Percentiles rank a stretch among this genome's conserved stretches.
These are phyloP conservation scores for Emergomyces africanus DNA, from an alignment of 2,329 filamentous ascomycete genomes.

Conservation along the genomic window DNA sequence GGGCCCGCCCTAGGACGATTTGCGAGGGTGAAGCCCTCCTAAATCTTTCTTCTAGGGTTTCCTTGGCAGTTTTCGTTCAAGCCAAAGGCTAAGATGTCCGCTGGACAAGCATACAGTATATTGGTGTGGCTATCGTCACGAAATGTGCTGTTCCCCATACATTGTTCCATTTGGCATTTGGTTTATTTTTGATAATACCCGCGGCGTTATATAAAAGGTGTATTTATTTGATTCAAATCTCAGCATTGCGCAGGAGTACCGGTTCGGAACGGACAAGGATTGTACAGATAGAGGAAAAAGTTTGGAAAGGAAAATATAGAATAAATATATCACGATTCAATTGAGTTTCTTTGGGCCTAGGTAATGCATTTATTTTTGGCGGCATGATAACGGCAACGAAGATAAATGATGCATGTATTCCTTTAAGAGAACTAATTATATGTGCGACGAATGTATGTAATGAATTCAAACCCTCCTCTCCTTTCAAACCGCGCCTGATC, in stretches of 20 bases:
- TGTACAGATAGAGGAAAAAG: not conserved
- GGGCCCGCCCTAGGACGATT: conserved; percentile 82
- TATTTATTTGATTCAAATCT: not conserved
- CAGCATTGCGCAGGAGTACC: conserved; percentile 1
- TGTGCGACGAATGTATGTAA: not conserved
- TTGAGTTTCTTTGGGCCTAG: not conserved
- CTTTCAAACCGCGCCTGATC: conserved; percentile 20
- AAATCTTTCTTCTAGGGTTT: not conserved
- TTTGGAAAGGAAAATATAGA: not conserved
- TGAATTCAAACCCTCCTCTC: not conserved
- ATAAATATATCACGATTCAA: not conserved
- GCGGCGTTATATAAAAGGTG: not conserved
- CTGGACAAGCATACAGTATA: not conserved
- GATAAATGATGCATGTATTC: not conserved
- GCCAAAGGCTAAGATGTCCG: not conserved
- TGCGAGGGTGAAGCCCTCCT: conserved; percentile 33
- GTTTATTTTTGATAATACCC: conserved; percentile 1
- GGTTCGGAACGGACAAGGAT: not conserved
- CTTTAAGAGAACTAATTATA: not conserved
- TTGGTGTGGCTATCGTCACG: not conserved
- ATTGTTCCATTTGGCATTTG: not conserved
- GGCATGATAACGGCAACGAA: not conserved
- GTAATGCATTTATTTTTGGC: not conserved
- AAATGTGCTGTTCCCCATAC: not conserved
- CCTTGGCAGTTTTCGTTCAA: not conserved